Evolutionary conservation across 2,329 filamentous ascomycete genomes (phyloP), one percentile per base, ranked within the genome.

Genomic region (Aspergillus flavus): DNA sequence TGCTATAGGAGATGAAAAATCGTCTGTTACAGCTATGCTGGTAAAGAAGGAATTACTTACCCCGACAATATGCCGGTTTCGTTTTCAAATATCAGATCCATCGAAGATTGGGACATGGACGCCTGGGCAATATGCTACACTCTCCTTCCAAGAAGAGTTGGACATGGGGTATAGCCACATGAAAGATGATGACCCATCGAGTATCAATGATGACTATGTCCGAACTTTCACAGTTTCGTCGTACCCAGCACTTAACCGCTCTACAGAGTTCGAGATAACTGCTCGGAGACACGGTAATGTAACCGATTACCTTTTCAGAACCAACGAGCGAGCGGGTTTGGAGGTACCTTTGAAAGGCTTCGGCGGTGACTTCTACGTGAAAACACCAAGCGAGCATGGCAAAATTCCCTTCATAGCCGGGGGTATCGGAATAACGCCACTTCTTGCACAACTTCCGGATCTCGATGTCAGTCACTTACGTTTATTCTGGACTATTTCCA

Each of bases 181-280:
- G 93, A 83, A 88, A 3, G 89, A 96, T 66, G 87, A 91, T 62
- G 92, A 96, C 68, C 93, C 93, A 6, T 84, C 84, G 66, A 91
- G 88, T 69, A 75, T 96, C 19, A 97, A 96, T 70, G 93, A 96
- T 73, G 92, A 97, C 73, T 94, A 87, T 65, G 82, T 95, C 5
- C 83, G 93, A 32, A 96, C 92, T 0, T 96, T 96, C 72, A 96
- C 93, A 2, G 84, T 96, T 0, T 91, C 90, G 1, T 91, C 85
- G 2, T 76, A 80, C 1, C 86, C 88, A 63, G 58, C 75, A 66
- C 55, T 75, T 68, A 61, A 70, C 48, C 66, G 74, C 46, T 64
- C 77, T 57, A 64, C 77, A 41, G 83, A 88, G 69, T 84, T 95
- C 61, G 88, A 94, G 69, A 89, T 96, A 65, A 94, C 91, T 5